Evolutionary conservation across 345 rosid species (phyloP).

Genomic region (Aegle marmelos): DNA sequence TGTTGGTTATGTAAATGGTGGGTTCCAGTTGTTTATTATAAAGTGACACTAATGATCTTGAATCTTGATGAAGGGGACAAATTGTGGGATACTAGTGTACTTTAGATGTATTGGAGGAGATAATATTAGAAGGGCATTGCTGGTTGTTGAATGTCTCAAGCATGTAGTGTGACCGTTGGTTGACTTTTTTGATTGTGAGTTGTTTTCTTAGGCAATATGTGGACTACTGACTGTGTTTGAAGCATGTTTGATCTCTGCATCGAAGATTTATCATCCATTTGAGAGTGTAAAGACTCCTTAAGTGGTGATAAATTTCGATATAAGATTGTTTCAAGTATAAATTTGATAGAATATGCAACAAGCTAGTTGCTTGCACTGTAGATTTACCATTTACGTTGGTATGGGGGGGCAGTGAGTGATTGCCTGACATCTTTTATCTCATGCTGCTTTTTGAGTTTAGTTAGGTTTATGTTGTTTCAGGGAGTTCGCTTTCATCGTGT

Average conservation of each 20-base stretch:
- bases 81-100: neutral
- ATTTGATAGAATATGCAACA: neutral
- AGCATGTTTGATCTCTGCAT: neutral
- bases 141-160: neutral
- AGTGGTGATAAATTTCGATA: neutral
- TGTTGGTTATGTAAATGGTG: neutral
- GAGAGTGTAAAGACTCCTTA: neutral
- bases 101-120: neutral
- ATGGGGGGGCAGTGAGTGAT: neutral
- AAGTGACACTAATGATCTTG: constrained; percentile 8
- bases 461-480: constrained; percentile 36
- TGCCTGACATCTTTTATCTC: neutral
- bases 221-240: neutral
- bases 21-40: constrained; percentile 9
- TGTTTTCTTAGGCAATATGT: neutral
- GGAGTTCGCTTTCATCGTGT: constrained; percentile 81
- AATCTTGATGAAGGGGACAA: neutral
- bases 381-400: neutral
- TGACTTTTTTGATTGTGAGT: neutral
- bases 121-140: neutral
- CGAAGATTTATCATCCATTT: neutral
- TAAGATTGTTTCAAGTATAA: neutral
- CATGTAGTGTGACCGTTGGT: neutral
- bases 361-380: neutral
- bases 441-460: neutral